Base-by-base conservation (phyloP, 805 yeast genomes). In the Pichia sporocuriosa region DNA sequence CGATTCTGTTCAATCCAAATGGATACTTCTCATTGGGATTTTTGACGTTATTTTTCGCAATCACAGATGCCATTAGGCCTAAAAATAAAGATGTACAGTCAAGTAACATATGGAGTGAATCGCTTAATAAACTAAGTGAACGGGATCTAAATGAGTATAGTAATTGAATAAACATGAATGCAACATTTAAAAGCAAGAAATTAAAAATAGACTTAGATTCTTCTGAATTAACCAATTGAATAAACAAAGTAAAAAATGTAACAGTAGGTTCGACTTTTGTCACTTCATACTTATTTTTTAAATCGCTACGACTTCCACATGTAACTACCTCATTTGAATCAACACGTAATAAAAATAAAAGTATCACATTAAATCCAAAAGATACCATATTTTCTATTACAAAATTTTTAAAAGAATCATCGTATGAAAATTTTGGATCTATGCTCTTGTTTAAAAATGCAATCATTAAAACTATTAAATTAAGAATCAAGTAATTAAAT, bases 161-260 rank as follows among this genome's bases (percentile, higher is more conserved):
- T 49, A 93, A 70, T 65, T 93, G 99, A 31, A 93, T 80, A 54
- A 93, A 77, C 99, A 93, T 93, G 64, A 93, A 93, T 2, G 93
- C 75, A 11, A 95, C 78, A 62, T 93, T 93, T 46, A 93, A 70
- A 48, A 90, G 61, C 36, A 93, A 64, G 54, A 90, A 93, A 43
- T 86, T 81, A 62, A 93, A 89, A 24, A 93, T 93, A 11, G 95
- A 87, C 46, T 84, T 70, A 0, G 97, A 88, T 49, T 88, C 96
- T 37, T 71, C 68, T 43, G 82, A 69, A 29, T 57, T 52, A 30
- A 71, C 65, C 33, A 72, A 51, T 47, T 69, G 69, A 15, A 53
- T 25, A 6, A 61, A 16, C 8, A 63, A 39, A 11, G 53, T 41
- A 13, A 52, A 22, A n/a, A 57, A 47, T 10, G 60, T 32, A 11